phyloP scores from a whole-genome alignment of 805 yeast genomes.

The Priceomyces fermenticarens region DNA sequence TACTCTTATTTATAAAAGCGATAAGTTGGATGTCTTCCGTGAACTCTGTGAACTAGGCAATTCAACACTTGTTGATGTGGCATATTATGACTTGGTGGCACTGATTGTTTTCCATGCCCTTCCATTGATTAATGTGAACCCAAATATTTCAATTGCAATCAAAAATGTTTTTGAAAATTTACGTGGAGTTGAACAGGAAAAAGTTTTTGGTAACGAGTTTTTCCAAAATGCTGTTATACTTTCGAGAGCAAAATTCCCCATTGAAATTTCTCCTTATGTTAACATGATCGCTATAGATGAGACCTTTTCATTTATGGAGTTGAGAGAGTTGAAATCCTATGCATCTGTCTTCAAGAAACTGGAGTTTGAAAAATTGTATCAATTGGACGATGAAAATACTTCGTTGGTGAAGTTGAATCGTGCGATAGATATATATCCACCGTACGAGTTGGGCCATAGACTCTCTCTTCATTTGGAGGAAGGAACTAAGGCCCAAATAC shows the following conservation, averaged over 20 bases:
- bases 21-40: constrained; percentile 42
- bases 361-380: constrained; percentile 38
- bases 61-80: constrained; percentile 45
- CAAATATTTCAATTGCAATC: constrained; percentile 41
- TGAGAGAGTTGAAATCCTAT: constrained; percentile 58
- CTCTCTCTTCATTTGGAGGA: constrained; percentile 40
- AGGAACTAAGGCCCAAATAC: constrained; percentile 68
- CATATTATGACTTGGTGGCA: constrained; percentile 50
- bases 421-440: constrained; percentile 51
- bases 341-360: constrained; percentile 45
- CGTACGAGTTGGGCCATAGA: constrained; percentile 49
- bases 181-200: constrained; percentile 42
- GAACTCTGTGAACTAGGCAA: constrained; percentile 41
- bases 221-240: constrained; percentile 46
- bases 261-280: constrained; percentile 56
- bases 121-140: constrained; percentile 49
- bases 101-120: constrained; percentile 42
- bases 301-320: constrained; percentile 62
- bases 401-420: constrained; percentile 51
- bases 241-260: constrained; percentile 74
- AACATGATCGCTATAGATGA: constrained; percentile 61
- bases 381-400: constrained; percentile 50
- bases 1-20: constrained; percentile 38
- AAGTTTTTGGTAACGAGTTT: constrained; percentile 45
- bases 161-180: constrained; percentile 40